A percentile compares a stretch with the other conserved stretches of the same genome.
These are phyloP conservation scores for Pestalotiopsis sp. DNA, from an alignment of 2,329 filamentous ascomycete species.

Conservation along the genomic window DNA sequence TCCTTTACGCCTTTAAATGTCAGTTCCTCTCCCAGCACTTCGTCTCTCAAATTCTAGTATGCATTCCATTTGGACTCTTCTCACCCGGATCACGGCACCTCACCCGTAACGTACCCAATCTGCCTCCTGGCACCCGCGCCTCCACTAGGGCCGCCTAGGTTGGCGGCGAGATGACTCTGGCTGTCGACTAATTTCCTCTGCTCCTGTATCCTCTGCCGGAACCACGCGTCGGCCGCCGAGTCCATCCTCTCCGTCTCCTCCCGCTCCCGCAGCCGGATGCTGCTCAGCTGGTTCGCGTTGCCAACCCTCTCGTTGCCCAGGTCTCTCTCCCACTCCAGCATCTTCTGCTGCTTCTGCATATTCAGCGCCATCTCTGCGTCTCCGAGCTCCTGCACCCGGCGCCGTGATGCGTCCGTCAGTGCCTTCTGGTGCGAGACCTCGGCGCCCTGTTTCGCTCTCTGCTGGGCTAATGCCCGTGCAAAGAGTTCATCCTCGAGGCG, in stretches of 20 bases:
- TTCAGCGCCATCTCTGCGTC: constrained; percentile 51
- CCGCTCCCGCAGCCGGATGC: constrained; percentile 51
- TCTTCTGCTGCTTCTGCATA: constrained; percentile 43
- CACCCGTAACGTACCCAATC: constrained; percentile 59
- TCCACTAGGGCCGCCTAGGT: constrained; percentile 33
- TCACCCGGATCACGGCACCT: constrained; percentile 26
- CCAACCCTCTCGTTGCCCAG: constrained; percentile 48
- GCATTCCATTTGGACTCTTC: neutral
- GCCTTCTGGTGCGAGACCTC: constrained; percentile 50
- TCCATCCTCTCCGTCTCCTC: constrained; percentile 55
- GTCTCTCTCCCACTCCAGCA: constrained; percentile 52
- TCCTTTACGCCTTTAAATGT: too few relatives aligned
- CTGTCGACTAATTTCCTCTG: constrained; percentile 55
- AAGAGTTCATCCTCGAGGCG: constrained; percentile 50
- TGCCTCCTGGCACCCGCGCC: constrained; percentile 46
- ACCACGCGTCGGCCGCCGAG: constrained; percentile 45
- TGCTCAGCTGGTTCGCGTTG: constrained; percentile 53
- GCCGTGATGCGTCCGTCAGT: constrained; percentile 48
- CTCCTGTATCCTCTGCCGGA: constrained; percentile 49
- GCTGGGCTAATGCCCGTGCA: constrained; percentile 37
- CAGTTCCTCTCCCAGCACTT: too few relatives aligned
- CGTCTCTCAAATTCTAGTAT: neutral
- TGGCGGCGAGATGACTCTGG: constrained; percentile 41
- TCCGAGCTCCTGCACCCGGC: constrained; percentile 47
- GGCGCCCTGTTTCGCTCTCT: constrained; percentile 37